A percentile compares a stretch with the other conserved stretches of the same genome.
These are phyloP conservation scores for Dalbergia cultrata DNA, from an alignment of 306 rosid genomes.

Conservation along the genomic window DNA sequence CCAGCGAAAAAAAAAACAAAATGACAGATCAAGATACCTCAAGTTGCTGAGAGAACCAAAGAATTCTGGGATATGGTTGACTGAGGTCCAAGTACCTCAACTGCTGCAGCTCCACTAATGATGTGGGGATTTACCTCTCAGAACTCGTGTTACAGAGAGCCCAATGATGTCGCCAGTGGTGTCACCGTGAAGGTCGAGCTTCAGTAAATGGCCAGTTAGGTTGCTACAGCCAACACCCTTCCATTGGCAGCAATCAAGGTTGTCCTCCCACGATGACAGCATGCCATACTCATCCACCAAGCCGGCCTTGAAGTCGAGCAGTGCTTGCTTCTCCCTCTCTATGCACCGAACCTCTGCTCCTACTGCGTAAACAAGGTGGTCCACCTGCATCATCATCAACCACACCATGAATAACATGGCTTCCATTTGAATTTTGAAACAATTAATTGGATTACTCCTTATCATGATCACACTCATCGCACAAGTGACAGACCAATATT, in stretches of 20 bases:
- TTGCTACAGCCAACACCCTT: neutral
- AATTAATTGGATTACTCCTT: neutral
- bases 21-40: neutral
- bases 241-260: constrained; percentile 18
- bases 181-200: neutral
- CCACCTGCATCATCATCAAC: neutral
- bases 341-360: neutral
- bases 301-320: constrained; percentile 23
- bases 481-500: no score
- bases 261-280: neutral
- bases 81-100: constrained; percentile 6
- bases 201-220: neutral
- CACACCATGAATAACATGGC: neutral
- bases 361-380: neutral
- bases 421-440: neutral
- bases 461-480: no score
- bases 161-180: no score
- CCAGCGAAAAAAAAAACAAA: neutral
- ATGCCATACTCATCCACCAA: neutral
- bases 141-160: neutral
- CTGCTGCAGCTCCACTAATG: constrained; percentile 6
- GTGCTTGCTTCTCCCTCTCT: constrained; percentile 21
- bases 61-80: neutral
- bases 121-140: neutral
- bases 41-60: neutral